Evolutionary conservation across 306 rosid species (phyloP).

Genomic region (Nissolia schottii): DNA sequence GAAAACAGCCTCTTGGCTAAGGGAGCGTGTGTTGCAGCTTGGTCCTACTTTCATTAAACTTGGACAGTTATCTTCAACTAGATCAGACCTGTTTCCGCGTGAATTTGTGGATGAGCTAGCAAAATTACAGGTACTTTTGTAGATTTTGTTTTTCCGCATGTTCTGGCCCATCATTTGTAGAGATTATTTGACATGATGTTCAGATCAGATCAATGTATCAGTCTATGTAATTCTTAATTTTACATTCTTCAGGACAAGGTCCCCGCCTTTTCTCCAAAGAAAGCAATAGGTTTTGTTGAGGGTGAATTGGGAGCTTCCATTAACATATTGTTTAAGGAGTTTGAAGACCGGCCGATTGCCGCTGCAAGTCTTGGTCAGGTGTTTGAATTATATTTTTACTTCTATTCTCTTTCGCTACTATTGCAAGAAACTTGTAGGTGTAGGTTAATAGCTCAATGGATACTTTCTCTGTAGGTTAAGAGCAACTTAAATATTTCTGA

Average conservation of each 20-base stretch:
- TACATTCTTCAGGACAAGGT: slow-evolving; percentile 64
- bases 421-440: neutral
- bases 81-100: slow-evolving; percentile 81
- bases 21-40: slow-evolving; percentile 75
- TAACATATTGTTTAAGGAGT: slow-evolving; percentile 54
- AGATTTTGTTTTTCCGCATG: neutral
- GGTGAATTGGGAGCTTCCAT: slow-evolving; percentile 65
- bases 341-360: slow-evolving; percentile 81
- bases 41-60: slow-evolving; percentile 91
- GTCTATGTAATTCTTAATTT: neutral
- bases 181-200: neutral
- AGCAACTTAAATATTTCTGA: neutral
- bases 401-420: neutral
- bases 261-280: slow-evolving; percentile 75
- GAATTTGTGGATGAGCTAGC: slow-evolving; percentile 86
- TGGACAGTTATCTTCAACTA: slow-evolving; percentile 80
- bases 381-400: slow-evolving; percentile 13
- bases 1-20: slow-evolving; percentile 79
- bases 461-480: neutral
- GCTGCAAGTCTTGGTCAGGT: slow-evolving; percentile 99
- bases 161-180: neutral
- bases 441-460: neutral
- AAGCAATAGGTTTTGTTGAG: slow-evolving; percentile 69
- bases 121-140: slow-evolving; percentile 59
- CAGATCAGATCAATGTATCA: neutral